Conservation (phyloP, 2,329 filamentous ascomycete genomes). For the Ceratocystis lukuohia region DNA sequence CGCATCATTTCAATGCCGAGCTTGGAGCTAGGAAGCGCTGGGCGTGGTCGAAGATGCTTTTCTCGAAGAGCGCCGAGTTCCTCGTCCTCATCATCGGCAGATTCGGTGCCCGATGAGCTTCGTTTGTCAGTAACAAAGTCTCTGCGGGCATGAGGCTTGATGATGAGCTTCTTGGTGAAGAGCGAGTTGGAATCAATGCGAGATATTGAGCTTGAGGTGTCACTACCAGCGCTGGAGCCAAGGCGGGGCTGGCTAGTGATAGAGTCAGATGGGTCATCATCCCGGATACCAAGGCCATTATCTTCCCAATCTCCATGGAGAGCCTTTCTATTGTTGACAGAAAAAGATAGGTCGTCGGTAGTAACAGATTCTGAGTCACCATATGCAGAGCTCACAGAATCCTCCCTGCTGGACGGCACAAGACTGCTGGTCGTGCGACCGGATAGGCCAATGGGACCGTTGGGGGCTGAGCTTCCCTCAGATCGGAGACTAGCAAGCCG, state of each 20-base stretch:
- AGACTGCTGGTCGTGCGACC: slow-evolving; percentile 61
- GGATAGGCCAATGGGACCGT: slow-evolving; percentile 47
- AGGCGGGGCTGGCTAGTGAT: slow-evolving; percentile 24
- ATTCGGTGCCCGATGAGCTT: slow-evolving; percentile 44
- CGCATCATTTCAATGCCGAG: slow-evolving; percentile 96
- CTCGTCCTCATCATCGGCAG: slow-evolving; percentile 89
- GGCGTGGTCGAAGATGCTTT: slow-evolving; percentile 41
- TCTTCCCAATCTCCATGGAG: slow-evolving; percentile 66
- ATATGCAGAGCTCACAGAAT: slow-evolving; percentile 81
- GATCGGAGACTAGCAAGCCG: slow-evolving; percentile 48
- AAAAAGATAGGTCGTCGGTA: slow-evolving; percentile 57
- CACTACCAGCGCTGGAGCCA: slow-evolving; percentile 9
- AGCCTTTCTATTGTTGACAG: slow-evolving; percentile 52
- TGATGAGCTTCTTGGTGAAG: slow-evolving; percentile 12
- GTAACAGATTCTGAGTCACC: slow-evolving; percentile 71
- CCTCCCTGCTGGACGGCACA: slow-evolving; percentile 65
- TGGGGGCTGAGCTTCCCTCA: slow-evolving; percentile 76
- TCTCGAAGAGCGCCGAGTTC: slow-evolving; percentile 50
- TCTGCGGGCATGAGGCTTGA: slow-evolving; percentile 19
- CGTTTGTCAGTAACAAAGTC: slow-evolving; percentile 46
- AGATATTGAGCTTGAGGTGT: slow-evolving; percentile 11
- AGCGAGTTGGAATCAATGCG: slow-evolving; percentile 3
- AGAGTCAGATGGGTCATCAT: slow-evolving; percentile 36
- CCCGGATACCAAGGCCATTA: slow-evolving; percentile 44
- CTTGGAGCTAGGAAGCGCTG: slow-evolving; percentile 63